A percentile compares a stretch with the other conserved stretches of the same genome.
phyloP scores from a whole-genome alignment of 2,329 filamentous ascomycete species.

The Westerdykella ornata region DNA sequence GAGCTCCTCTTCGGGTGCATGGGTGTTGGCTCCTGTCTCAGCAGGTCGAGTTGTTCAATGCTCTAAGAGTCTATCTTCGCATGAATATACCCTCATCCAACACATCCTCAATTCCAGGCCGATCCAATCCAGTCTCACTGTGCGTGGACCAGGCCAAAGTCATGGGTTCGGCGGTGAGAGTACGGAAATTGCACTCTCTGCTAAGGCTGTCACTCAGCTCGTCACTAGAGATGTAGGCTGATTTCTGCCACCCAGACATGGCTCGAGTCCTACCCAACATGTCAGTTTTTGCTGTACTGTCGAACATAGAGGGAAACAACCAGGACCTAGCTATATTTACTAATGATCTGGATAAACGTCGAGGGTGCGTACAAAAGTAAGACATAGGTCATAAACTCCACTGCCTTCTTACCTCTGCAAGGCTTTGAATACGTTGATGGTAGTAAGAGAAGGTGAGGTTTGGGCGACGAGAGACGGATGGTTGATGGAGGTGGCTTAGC shows the following conservation, averaged over 20 bases:
- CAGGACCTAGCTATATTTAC: constrained; percentile 9
- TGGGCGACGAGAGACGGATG: constrained; percentile 1
- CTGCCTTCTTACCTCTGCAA: constrained; percentile 6
- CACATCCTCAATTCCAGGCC: constrained; percentile 11
- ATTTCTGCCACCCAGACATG: constrained; percentile 8
- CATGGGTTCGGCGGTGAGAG: constrained; percentile 9
- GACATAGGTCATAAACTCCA: constrained; percentile 5
- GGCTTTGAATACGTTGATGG: constrained; percentile 6
- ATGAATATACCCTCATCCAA: constrained; percentile 12
- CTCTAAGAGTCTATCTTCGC: constrained; percentile 9
- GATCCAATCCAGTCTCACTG: constrained; percentile 12
- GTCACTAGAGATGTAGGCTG: constrained; percentile 10
- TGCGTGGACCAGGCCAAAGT: constrained; percentile 10
- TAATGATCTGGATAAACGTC: constrained; percentile 9
- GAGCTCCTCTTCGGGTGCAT: constrained; percentile 10
- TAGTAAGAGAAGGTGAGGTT: constrained; percentile 2
- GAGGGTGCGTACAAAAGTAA: constrained; percentile 8
- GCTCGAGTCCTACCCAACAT: constrained; percentile 10
- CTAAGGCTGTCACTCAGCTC: constrained; percentile 10
- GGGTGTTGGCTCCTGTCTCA: constrained; percentile 12
- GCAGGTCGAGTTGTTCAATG: constrained; percentile 10
- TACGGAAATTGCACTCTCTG: constrained; percentile 12
- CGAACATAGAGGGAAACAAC: constrained; percentile 6
- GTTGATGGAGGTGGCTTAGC: constrained; percentile 3
- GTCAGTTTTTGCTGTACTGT: constrained; percentile 10